These are phyloP conservation scores for Linnemannia zychae DNA, from an alignment of 192 early-diverging fungal genomes.

Conservation along the genomic window DNA sequence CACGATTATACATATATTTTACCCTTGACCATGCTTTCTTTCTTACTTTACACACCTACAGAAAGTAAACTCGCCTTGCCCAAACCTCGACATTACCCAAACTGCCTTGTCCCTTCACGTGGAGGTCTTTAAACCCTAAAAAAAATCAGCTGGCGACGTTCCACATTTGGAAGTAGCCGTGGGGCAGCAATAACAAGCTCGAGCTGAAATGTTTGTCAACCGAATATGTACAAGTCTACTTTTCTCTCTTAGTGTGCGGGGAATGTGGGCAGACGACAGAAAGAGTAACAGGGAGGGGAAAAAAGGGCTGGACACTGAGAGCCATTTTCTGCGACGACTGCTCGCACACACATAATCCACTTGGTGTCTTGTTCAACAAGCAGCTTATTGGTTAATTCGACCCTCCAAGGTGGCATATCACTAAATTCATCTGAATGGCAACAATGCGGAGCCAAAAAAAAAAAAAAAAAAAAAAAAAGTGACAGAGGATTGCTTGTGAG, in stretches of 20 bases:
- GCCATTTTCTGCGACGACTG: too few species aligned
- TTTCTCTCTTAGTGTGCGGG: background rate
- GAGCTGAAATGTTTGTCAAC: conserved; percentile 2
- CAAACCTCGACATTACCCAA: background rate
- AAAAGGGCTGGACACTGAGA: background rate
- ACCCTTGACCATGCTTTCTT: background rate
- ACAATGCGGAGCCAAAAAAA: too few species aligned
- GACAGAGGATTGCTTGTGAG: too few species aligned
- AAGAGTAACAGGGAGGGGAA: background rate
- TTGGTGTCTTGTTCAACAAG: too few species aligned
- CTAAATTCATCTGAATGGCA: too few species aligned
- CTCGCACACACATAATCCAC: too few species aligned
- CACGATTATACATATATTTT: background rate
- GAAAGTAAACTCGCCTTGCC: background rate
- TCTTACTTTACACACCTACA: background rate
- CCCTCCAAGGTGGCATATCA: too few species aligned
- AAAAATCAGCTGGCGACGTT: background rate
- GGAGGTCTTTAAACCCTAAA: conserved; percentile 3
- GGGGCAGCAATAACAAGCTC: background rate
- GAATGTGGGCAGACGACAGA: background rate
- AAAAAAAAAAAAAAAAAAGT: too few species aligned
- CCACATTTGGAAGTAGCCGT: background rate
- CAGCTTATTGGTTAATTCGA: too few species aligned
- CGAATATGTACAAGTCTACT: background rate
- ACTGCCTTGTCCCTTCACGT: conserved; percentile 4